These are phyloP conservation scores for Tripterygium wilfordii DNA, from an alignment of 177 flowering plant species.

Conservation along the genomic window DNA sequence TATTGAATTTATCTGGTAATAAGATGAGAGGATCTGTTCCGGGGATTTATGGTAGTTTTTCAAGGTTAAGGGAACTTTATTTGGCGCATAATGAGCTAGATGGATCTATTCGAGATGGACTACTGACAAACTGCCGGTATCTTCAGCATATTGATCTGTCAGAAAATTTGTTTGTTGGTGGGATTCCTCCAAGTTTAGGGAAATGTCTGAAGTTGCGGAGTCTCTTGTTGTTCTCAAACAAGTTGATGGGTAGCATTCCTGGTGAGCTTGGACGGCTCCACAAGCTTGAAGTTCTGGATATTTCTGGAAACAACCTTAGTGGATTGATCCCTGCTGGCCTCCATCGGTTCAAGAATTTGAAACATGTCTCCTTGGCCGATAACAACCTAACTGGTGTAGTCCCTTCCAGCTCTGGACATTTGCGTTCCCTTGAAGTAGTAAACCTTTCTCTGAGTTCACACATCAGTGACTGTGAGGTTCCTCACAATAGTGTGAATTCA, in stretches of 20 bases:
- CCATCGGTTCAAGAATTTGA: constrained; percentile 13
- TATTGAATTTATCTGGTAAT: constrained; percentile 61
- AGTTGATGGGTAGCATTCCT: constrained; percentile 44
- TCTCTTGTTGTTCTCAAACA: constrained; percentile 51
- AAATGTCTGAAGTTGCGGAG: constrained; percentile 37
- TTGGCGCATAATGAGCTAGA: constrained; percentile 37
- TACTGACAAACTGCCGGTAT: constrained; percentile 36
- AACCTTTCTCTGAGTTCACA: constrained; percentile 11
- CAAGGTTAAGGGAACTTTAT: constrained; percentile 36
- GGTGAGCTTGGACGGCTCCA: constrained; percentile 44
- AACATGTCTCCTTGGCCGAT: constrained; percentile 16
- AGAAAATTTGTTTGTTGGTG: constrained; percentile 35
- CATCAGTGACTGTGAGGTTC: constrained; percentile 4
- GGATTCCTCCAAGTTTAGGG: constrained; percentile 45
- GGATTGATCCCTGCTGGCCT: constrained; percentile 43
- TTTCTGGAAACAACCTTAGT: constrained; percentile 48
- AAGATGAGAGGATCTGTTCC: constrained; percentile 43
- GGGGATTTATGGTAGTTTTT: constrained; percentile 29
- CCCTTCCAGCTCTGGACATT: constrained; percentile 13
- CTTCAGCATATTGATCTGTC: constrained; percentile 64
- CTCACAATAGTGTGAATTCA: constrained; percentile 9
- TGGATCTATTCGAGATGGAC: constrained; percentile 31
- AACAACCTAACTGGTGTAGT: constrained; percentile 30
- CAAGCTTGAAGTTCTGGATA: constrained; percentile 50
- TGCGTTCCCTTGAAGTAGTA: too few species aligned